A percentile compares a stretch with the other conserved stretches of the same genome.
Evolutionary conservation across 1,284 basidiomycete genomes (phyloP).

Genomic region (Sporisorium exsertum): DNA sequence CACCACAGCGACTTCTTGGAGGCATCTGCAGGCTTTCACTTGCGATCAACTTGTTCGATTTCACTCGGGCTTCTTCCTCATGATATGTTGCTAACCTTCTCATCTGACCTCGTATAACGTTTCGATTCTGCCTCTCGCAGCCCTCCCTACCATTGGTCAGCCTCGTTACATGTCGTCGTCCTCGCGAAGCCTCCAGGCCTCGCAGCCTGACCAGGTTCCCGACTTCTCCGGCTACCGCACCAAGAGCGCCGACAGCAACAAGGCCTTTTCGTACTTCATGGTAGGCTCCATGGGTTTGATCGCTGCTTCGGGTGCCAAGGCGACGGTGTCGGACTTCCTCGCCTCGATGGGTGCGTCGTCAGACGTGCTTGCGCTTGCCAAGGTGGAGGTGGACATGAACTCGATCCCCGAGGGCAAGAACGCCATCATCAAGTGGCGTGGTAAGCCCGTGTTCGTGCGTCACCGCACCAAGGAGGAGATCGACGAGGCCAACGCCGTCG

Average conservation of each 20-base stretch:
- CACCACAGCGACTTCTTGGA: not conserved
- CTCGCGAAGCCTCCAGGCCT: conserved; percentile 53
- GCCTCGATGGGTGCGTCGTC: conserved; percentile 96
- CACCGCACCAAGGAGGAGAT: conserved; percentile 94
- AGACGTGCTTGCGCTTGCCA: conserved; percentile 96
- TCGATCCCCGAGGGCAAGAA: conserved; percentile 94
- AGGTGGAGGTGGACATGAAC: conserved; percentile 93
- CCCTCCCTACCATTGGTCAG: conserved; percentile 48
- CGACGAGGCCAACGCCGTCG: conserved; percentile 85
- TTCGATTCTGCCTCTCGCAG: conserved; percentile 8
- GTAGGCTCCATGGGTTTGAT: conserved; percentile 94
- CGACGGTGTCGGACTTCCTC: conserved; percentile 92
- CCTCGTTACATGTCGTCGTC: conserved; percentile 64
- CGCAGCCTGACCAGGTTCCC: conserved; percentile 76
- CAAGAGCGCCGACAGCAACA: conserved; percentile 78
- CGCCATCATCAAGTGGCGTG: conserved; percentile 79
- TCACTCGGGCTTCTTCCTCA: not conserved
- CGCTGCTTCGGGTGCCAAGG: conserved; percentile 92
- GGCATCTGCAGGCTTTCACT: not conserved
- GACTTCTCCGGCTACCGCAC: conserved; percentile 88
- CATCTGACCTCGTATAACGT: too few relatives aligned
- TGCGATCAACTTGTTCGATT: too few relatives aligned
- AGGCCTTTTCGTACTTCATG: conserved; percentile 95
- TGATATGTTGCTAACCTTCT: not conserved
- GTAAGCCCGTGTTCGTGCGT: conserved; percentile 99